A percentile compares a stretch with the other conserved stretches of the same genome.
These are phyloP conservation scores for Candida ipomoeae DNA, from an alignment of 805 yeast genomes.

Conservation along the genomic window DNA sequence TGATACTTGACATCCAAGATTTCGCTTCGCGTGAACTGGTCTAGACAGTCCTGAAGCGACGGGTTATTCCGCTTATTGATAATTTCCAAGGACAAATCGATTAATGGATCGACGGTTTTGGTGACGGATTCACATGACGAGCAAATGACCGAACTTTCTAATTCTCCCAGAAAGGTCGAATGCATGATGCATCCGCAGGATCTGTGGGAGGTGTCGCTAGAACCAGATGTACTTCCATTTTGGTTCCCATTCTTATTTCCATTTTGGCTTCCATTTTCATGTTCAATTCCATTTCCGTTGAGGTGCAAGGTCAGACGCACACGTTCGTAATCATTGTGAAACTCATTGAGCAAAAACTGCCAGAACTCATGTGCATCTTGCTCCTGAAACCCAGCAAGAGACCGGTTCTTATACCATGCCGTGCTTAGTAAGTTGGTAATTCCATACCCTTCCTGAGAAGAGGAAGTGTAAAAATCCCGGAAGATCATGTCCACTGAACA, in stretches of 20 bases:
- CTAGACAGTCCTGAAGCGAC: conserved; percentile 60
- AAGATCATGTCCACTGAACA: conserved; percentile 83
- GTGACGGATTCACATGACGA: conserved; percentile 60
- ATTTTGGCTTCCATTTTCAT: neutral
- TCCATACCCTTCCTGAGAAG: conserved; percentile 66
- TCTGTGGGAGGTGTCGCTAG: neutral
- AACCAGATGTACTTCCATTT: neutral
- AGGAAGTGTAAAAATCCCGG: conserved; percentile 65
- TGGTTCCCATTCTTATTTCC: neutral
- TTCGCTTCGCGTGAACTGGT: conserved; percentile 75
- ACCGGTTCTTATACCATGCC: conserved; percentile 79
- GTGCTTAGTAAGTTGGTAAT: conserved; percentile 77
- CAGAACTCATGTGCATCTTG: conserved; percentile 99
- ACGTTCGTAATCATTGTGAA: conserved; percentile 52
- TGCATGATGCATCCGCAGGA: conserved; percentile 78
- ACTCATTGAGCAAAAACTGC: conserved; percentile 83
- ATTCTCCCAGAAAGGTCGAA: conserved; percentile 73
- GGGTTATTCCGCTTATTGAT: conserved; percentile 22
- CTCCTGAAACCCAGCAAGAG: conserved; percentile 92
- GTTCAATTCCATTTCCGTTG: neutral
- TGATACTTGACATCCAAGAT: conserved; percentile 67
- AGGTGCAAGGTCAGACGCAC: conserved; percentile 1
- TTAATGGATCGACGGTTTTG: conserved; percentile 79
- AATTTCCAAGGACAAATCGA: conserved; percentile 84
- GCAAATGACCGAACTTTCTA: conserved; percentile 78